Base-by-base conservation (phyloP, 805 yeast species). In the Pichia heedii region DNA sequence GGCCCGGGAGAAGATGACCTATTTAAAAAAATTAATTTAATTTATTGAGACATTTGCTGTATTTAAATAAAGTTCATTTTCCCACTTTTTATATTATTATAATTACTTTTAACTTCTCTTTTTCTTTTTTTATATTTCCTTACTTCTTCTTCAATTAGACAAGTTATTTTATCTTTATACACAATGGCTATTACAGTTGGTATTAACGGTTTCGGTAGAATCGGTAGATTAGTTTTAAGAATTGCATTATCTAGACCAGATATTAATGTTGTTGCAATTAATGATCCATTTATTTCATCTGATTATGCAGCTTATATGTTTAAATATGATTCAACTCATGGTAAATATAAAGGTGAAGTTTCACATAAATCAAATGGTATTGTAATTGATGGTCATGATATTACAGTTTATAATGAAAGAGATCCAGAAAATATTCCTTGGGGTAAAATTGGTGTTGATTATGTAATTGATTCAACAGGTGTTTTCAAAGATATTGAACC, bases 261-360 rank as follows among this genome's bases (percentile, higher is more conserved):
- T 69, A 81, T 87, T 61, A 76, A 83, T 58, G 82, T 87, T 53
- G 85, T 84, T 53, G 94, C 94, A 54, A 72, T 87, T 76, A 87
- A 87, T 68, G 93, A 87, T 68, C 96, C 96, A 51, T 86, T 84
- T 76, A 87, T 86, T 60, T 78, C 79, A 50, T 76, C 93, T 49
- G 95, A 86, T 56, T 86, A 86, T 70, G 95, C 95, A 61, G 84
- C 95, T 52, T 86, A 86, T 78, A 79, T 86, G 87, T 85, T 86
- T 84, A 87, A 86, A 76, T 86, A 85, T 71, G 96, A 86, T 70
- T 84, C 95, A 49, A 86, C 95, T 54, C 96, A 86, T 74, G 94
- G 95, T 61, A 73, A 71, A 64, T 87, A 67, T 81, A 67, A 71
- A 62, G 96, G 96, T 61, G 77, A 71, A 49, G 95, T 86, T 50